Conservation (phyloP, 768 basidiomycete species). For the Paxillus involutus region DNA sequence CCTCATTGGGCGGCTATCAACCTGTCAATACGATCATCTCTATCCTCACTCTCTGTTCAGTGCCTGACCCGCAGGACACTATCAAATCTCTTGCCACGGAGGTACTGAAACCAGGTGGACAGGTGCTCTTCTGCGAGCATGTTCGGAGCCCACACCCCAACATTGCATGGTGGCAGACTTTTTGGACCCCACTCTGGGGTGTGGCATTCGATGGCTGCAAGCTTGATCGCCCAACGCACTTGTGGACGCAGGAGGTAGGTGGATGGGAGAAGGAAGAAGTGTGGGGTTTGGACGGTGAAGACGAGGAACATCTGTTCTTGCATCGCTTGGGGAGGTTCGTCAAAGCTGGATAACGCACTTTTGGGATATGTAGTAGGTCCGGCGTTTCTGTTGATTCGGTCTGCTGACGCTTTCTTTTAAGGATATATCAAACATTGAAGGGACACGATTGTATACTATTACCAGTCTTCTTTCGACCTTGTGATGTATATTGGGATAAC, state of each 20-base stretch:
- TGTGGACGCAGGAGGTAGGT: conserved; percentile 44
- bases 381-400: not conserved
- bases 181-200: conserved; percentile 74
- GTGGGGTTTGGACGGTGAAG: conserved; percentile 52
- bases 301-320: conserved; percentile 58
- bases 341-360: conserved; percentile 33
- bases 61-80: conserved; percentile 54
- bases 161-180: conserved; percentile 69
- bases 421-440: not conserved
- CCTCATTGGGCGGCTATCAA: conserved; percentile 34
- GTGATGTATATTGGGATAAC: no score
- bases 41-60: conserved; percentile 63
- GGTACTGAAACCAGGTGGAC: conserved; percentile 63
- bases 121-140: conserved; percentile 70
- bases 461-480: no score
- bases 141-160: conserved; percentile 52
- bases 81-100: conserved; percentile 46
- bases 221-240: conserved; percentile 54
- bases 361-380: not conserved
- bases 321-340: conserved; percentile 58
- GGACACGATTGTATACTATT: no score
- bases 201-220: conserved; percentile 61
- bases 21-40: conserved; percentile 63
- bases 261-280: conserved; percentile 49
- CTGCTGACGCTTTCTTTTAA: not conserved